These are phyloP conservation scores for Chrysoporthe puriensis DNA, from an alignment of 2,329 filamentous ascomycete species.

Conservation along the genomic window DNA sequence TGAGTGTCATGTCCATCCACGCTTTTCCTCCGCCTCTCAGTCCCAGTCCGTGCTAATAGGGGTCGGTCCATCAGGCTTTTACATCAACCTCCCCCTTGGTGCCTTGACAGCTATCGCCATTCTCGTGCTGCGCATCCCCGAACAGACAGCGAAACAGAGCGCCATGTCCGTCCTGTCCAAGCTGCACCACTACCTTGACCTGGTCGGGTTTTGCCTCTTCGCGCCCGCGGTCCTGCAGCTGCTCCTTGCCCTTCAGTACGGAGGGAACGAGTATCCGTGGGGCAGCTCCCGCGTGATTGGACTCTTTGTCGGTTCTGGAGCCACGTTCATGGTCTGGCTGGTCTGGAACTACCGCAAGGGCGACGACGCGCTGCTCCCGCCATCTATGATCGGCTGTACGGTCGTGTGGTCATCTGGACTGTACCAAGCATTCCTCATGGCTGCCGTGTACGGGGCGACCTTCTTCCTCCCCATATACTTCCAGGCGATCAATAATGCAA, in stretches of 20 bases:
- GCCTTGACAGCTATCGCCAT: conserved; percentile 33
- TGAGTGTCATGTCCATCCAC: conserved; percentile 10
- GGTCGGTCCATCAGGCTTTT: conserved; percentile 31
- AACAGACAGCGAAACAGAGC: conserved; percentile 20
- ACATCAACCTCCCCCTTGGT: conserved; percentile 45
- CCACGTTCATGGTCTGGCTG: neutral
- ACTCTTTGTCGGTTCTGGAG: conserved; percentile 36
- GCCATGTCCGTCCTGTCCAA: neutral
- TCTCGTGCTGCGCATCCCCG: conserved; percentile 36
- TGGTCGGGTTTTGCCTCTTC: conserved; percentile 51
- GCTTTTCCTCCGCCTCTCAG: no score
- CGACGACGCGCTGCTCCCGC: conserved; percentile 9
- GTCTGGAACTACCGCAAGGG: conserved; percentile 9
- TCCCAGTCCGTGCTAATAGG: neutral
- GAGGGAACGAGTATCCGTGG: conserved; percentile 46
- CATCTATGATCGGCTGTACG: neutral
- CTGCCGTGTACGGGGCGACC: neutral
- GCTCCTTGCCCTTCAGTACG: conserved; percentile 51
- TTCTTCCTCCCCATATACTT: conserved; percentile 21
- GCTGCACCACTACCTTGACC: conserved; percentile 53
- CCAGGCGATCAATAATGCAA: conserved; percentile 4
- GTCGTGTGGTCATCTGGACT: neutral
- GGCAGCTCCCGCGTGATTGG: conserved; percentile 43
- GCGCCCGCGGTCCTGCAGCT: conserved; percentile 49
- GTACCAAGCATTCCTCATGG: neutral